Evolutionary conservation across 2,329 filamentous ascomycete genomes (phyloP), one percentile per base, ranked within the genome.

Genomic region (Phoma herbarum): DNA sequence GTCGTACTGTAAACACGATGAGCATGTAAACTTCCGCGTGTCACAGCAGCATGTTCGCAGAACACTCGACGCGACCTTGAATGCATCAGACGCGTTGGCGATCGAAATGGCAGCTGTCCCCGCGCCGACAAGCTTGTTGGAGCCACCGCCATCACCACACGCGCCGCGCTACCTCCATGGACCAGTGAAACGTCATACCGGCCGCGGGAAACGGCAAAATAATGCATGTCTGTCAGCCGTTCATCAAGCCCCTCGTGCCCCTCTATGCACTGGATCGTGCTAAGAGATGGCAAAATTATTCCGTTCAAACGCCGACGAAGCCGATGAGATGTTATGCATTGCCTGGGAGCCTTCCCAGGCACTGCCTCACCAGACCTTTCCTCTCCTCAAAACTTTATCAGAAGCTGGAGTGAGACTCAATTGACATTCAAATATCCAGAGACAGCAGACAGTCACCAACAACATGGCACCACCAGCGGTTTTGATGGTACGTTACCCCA

Each of bases 391-490:
- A 37, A 47, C 29, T 42, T 20, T 8, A 29, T 25, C 31, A 29
- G 43, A 39, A 63, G 53, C 55, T 60, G 45, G 18, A 47, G 39
- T 23, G 23, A 28, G 16, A 22, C 26, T 25, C 49, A 57, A 65
- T 57, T 62, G 57, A 57, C 12, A 43, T 29, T 23, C 2, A 31
- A 14, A 8, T 39, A 43, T 12, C 39, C 16, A 39, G 52, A n/a
- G 42, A 31, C 43, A 52, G 8, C 20, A 53, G 41, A 16, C 16
- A 52, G 52, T 23, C 16, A 59, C 35, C 52, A 47, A 25, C 66
- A 72, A 50, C 59, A 83, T 83, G 81, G 80, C 80, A 26, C 81
- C 81, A 43, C 73, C 80, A 65, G 79, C 82, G 69, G 81, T 83
- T 58, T 75, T 79, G 60, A 83, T 83, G 81, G 80, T 79, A 62